Evolutionary conservation across 2,329 filamentous ascomycete genomes (phyloP), one percentile per base, ranked within the genome.

Genomic region (Dactylella cylindrospora): DNA sequence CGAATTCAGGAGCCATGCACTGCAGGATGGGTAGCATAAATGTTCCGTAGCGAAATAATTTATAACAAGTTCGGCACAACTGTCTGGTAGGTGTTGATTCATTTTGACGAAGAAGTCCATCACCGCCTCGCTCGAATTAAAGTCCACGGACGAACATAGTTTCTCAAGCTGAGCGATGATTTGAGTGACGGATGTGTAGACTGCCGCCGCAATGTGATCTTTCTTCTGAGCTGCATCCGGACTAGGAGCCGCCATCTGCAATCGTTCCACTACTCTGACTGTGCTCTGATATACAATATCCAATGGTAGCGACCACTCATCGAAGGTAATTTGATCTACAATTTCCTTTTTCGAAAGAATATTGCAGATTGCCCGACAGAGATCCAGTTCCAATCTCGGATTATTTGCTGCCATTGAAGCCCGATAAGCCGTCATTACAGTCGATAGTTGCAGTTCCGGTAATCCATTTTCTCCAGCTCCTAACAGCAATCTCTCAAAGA

Each of bases 21-120:
- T 72, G 67, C 88, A 84, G 0, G 85, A 86, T 2, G 86, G 86
- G 36, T 84, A 85, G 67, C 86, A 86, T 67, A 82, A 84, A 38
- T 84, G 78, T 65, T 85, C 84, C 47, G 86, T 81, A 51, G 79
- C 78, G 65, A 84, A 86, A 69, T 87, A 82, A 36, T 82, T 79
- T 35, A 89, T 77, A 19, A 88, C 79, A 8, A 84, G 75, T 39
- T 78, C 79, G 1, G 80, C 83, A 6, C 82, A 80, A 3, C 80
- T 79, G 68, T 89, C 83, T 4, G 83, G 82, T 6, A 89, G 76
- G 28, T 81, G 77, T 12, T 75, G 73, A 50, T 84, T 80, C 12
- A 87, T 78, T 19, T 78, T 75, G 23, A 81, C 76, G 64, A 90
- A 83, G 67, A 89, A 85, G 15, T 78, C 74, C 71, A 89, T 80